Conservation (phyloP, 495 filamentous ascomycete species). For the Thermochaetoides thermophila region DNA sequence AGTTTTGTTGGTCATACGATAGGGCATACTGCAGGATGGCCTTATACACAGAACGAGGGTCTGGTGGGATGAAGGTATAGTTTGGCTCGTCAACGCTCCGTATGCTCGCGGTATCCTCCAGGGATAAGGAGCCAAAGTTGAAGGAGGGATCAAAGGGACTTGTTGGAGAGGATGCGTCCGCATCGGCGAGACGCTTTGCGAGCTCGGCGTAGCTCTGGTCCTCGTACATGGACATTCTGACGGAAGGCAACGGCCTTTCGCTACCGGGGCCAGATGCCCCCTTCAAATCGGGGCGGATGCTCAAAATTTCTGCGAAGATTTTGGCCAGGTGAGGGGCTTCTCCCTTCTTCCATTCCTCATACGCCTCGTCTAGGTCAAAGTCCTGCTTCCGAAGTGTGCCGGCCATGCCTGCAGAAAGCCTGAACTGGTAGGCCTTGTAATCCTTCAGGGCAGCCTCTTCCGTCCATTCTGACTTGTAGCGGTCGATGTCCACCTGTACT, state of each 20-base stretch:
- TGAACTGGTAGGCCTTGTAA: constrained; percentile 81
- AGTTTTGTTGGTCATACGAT: constrained; percentile 40
- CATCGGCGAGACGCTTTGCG: constrained; percentile 33
- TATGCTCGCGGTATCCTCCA: constrained; percentile 42
- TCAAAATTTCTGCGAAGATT: constrained; percentile 82
- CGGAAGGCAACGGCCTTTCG: constrained; percentile 34
- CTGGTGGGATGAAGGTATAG: constrained; percentile 81
- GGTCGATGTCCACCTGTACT: constrained; percentile 75
- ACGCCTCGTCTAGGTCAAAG: constrained; percentile 84
- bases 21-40: constrained; percentile 62
- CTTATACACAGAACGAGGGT: constrained; percentile 69
- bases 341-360: constrained; percentile 74
- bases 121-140: constrained; percentile 56
- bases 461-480: constrained; percentile 67
- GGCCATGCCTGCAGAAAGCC: constrained; percentile 60
- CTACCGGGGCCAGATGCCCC: constrained; percentile 32
- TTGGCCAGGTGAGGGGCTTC: constrained; percentile 74
- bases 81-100: constrained; percentile 35
- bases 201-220: constrained; percentile 45
- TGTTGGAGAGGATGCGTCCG: constrained; percentile 37
- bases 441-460: constrained; percentile 82
- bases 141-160: constrained; percentile 69
- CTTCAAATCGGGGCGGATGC: constrained; percentile 72
- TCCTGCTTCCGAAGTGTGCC: constrained; percentile 69
- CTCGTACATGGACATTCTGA: constrained; percentile 25